Evolutionary conservation across 441 rosid genomes (phyloP), one percentile per base, ranked within the genome.

Genomic region (Populus hybrid): DNA sequence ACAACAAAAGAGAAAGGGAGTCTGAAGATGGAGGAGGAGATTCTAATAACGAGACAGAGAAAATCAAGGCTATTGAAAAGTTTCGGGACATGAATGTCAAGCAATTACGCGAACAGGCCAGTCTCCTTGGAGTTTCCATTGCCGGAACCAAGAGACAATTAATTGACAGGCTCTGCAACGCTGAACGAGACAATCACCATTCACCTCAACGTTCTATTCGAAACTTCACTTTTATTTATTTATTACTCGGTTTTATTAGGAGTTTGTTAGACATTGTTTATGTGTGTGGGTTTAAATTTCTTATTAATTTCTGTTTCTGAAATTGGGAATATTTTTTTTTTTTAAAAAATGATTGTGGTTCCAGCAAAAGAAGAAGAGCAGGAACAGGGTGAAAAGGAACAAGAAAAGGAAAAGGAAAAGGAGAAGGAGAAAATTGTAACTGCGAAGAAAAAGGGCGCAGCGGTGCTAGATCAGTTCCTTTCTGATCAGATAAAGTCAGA

Each of bases 381-480:
- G 4, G 46, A 35, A 50, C 24, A 57, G 2, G 77, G 74, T 6
- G 59, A 35, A 50, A 57, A 35, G 5, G 77, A 77, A 65, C 77
- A 80, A 57, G 92, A 90, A 50, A 57, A 34, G 5, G 77, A 77
- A 65, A 78, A 80, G 63, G 92, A 90, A 50, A 57, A 34, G 4
- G 77, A 77, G 61, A 78, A 80, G 63, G 93, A 90, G 83, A 90
- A 88, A 80, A 86, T 88, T n/a, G 87, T 93, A 20, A 88, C 88
- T 2, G 92, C 91, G 0, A 90, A 92, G 28, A 93, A 86, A 86
- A 92, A 92, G 75, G 96, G 95, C 24, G 88, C 90, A 3, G 93
- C 92, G 0, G 95, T 89, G 5, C 82, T 93, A 80, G 98, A 93
- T 81, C 89, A 87, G 46, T 89, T 90, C 88, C 88, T 92, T 77